Conservation (phyloP, 2,329 filamentous ascomycete species). For the Nakataea oryzae region DNA sequence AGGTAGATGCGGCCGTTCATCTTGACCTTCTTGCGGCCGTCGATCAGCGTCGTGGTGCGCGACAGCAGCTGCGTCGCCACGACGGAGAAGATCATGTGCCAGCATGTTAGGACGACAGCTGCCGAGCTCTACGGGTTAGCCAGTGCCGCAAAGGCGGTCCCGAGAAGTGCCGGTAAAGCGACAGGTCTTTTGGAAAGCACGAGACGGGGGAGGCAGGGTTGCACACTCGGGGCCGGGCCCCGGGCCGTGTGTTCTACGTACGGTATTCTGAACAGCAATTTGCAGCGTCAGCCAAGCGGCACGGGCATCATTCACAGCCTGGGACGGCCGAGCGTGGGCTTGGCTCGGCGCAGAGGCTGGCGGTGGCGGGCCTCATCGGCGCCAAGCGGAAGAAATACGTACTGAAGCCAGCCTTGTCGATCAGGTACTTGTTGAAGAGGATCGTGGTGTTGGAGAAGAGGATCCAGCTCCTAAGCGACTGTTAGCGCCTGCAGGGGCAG, state of each 20-base stretch:
- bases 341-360: not conserved
- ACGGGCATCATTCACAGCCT: slow-evolving; percentile 3
- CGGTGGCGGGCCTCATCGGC: no score
- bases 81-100: slow-evolving; percentile 86
- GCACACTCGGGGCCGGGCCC: not conserved
- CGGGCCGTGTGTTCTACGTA: slow-evolving; percentile 1
- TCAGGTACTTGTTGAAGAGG: slow-evolving; percentile 86
- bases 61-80: slow-evolving; percentile 86
- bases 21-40: slow-evolving; percentile 86
- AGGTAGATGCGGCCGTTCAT: slow-evolving; percentile 91
- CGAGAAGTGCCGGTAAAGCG: not conserved
- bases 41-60: slow-evolving; percentile 75
- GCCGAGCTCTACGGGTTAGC: not conserved
- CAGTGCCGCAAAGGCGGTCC: not conserved
- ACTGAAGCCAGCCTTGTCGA: slow-evolving; percentile 67
- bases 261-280: slow-evolving; percentile 4
- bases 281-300: not conserved
- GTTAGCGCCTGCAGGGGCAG: not conserved
- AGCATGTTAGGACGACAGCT: slow-evolving; percentile 75
- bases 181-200: not conserved
- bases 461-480: slow-evolving; percentile 56
- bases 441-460: slow-evolving; percentile 77
- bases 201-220: not conserved
- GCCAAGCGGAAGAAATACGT: slow-evolving; percentile 30
- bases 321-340: not conserved